Evolutionary conservation across 164 flowering plant species (phyloP).

Genomic region (Umbellularia californica): DNA sequence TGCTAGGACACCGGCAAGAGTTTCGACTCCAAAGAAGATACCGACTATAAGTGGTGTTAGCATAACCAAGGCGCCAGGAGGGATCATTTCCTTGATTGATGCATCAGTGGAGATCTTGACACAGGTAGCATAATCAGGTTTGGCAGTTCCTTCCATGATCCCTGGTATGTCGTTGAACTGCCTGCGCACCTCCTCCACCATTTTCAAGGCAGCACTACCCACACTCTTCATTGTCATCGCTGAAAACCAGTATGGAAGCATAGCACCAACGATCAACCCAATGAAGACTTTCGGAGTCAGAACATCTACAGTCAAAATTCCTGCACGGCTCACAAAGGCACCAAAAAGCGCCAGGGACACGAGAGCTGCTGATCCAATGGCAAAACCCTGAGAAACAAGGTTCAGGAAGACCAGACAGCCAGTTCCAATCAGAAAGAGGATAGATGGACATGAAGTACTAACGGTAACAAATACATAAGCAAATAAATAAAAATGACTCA

Average conservation of each 20-base stretch:
- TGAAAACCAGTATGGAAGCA: constrained; percentile 92
- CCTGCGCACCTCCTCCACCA: constrained; percentile 90
- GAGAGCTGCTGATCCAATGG: constrained; percentile 84
- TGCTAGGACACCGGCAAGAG: constrained; percentile 75
- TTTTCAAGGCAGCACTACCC: constrained; percentile 79
- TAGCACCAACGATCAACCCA: constrained; percentile 78
- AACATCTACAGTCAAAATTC: constrained; percentile 55
- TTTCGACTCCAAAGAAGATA: constrained; percentile 67
- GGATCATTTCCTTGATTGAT: constrained; percentile 80
- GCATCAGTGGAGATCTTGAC: constrained; percentile 84
- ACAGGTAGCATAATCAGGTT: constrained; percentile 74
- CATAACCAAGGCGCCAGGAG: constrained; percentile 83
- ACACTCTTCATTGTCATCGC: constrained; percentile 91
- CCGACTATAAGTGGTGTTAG: constrained; percentile 78
- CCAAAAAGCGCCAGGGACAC: constrained; percentile 80
- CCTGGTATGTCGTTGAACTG: constrained; percentile 84
- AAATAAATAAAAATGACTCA: background rate
- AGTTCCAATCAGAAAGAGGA: background rate
- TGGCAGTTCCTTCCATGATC: constrained; percentile 65
- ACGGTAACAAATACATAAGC: background rate
- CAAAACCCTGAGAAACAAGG: constrained; percentile 52
- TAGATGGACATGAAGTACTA: background rate
- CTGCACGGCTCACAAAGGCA: constrained; percentile 76
- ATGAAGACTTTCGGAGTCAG: constrained; percentile 72
- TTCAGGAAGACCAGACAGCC: constrained; percentile 4